Percentiles rank a stretch among this genome's conserved stretches.
Evolutionary conservation across 768 basidiomycete species (phyloP).

Genomic region (Rhizopogon rudus): DNA sequence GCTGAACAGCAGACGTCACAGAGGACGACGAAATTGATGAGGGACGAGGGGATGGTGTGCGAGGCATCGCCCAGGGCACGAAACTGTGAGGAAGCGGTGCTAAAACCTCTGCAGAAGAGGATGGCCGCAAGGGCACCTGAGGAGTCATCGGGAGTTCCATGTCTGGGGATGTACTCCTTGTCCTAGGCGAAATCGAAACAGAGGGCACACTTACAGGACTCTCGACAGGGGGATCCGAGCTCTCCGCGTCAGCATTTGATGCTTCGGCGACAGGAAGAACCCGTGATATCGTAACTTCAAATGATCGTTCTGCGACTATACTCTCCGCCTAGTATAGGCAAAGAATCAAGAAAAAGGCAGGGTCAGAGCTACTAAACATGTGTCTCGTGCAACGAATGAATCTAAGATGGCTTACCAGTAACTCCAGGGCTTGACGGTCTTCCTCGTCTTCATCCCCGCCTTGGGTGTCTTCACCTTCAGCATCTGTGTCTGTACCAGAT

Average conservation of each 20-base stretch:
- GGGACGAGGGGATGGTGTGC: slow-evolving; percentile 1
- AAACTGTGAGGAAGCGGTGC: not conserved
- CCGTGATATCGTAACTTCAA: not conserved
- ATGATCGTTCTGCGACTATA: not conserved
- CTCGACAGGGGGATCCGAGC: not conserved
- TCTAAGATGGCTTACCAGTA: slow-evolving; percentile 17
- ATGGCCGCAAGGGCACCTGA: not conserved
- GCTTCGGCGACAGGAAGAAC: not conserved
- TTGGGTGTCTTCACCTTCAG: slow-evolving; percentile 32
- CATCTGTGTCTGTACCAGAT: not conserved
- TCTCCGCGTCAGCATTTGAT: not conserved
- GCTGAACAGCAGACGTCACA: slow-evolving; percentile 1
- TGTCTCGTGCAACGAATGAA: slow-evolving; percentile 18
- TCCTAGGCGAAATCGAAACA: slow-evolving; percentile 1
- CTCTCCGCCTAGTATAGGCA: slow-evolving; percentile 7
- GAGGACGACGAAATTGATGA: not conserved
- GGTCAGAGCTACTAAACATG: slow-evolving; percentile 23
- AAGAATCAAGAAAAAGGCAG: slow-evolving; percentile 19
- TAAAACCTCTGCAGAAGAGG: slow-evolving; percentile 8
- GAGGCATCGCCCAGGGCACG: not conserved
- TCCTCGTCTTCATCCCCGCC: slow-evolving; percentile 5
- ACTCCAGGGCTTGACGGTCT: slow-evolving; percentile 14
- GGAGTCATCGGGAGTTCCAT: not conserved
- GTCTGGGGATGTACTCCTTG: not conserved
- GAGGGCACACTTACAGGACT: not conserved